Evolutionary conservation across 2,329 filamentous ascomycete species (phyloP).

Genomic region (Sclerotinia nivalis): DNA sequence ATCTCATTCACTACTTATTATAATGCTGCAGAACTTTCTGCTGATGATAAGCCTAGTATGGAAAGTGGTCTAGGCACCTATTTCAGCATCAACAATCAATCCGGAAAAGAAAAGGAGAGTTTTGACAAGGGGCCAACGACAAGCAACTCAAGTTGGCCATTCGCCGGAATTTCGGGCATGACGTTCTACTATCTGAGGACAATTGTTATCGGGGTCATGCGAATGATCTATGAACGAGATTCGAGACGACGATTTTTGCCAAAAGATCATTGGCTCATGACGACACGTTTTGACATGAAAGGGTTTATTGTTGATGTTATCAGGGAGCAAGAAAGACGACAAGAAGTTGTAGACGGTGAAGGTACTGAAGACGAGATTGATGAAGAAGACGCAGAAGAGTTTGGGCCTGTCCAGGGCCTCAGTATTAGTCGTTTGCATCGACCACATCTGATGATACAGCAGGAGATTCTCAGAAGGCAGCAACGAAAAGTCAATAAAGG

Average conservation of each 20-base stretch:
- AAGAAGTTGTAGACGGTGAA: conserved; percentile 63
- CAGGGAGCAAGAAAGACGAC: conserved; percentile 78
- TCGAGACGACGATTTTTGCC: conserved; percentile 84
- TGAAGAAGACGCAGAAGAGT: conserved; percentile 47
- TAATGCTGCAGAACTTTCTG: conserved; percentile 66
- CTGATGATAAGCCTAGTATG: conserved; percentile 44
- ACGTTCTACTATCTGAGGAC: conserved; percentile 76
- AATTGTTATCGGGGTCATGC: conserved; percentile 76
- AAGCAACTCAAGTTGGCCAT: conserved; percentile 42
- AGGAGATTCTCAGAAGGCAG: conserved; percentile 63
- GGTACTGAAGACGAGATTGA: conserved; percentile 37
- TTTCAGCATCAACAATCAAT: conserved; percentile 42
- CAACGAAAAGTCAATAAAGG: conserved; percentile 68
- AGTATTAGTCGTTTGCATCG: conserved; percentile 57
- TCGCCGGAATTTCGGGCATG: conserved; percentile 68
- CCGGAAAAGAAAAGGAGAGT: conserved; percentile 26
- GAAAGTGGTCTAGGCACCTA: conserved; percentile 49
- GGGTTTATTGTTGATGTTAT: conserved; percentile 86
- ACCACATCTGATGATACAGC: conserved; percentile 60
- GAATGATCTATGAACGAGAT: conserved; percentile 90
- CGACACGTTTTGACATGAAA: conserved; percentile 79
- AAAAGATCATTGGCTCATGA: conserved; percentile 92
- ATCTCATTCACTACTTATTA: conserved; percentile 88
- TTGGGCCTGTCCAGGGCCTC: conserved; percentile 43
- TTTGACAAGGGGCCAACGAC: not conserved